Conservation (phyloP, 2,329 filamentous ascomycete genomes). For the Blastomyces gilchristii region DNA sequence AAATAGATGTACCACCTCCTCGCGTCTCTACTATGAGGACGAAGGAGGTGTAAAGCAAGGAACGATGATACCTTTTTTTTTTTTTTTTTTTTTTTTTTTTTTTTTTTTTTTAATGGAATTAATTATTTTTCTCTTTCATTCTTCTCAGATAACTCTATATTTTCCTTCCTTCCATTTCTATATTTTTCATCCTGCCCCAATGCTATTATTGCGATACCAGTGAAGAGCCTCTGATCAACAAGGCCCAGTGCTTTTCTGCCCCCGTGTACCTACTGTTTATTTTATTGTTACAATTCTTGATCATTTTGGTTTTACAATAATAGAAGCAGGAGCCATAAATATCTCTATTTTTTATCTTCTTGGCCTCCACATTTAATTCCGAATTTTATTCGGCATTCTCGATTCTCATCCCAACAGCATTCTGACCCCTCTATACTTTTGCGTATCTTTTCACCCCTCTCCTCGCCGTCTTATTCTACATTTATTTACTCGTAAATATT, state of each 20-base stretch:
- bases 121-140: background rate
- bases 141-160: background rate
- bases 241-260: background rate
- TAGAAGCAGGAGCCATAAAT: background rate
- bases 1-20: constrained; percentile 32
- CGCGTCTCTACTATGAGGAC: constrained; percentile 29
- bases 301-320: background rate
- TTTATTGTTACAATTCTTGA: background rate
- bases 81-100: background rate
- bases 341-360: background rate
- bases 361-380: background rate
- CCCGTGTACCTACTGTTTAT: background rate
- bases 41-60: constrained; percentile 30
- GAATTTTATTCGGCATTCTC: too few species aligned
- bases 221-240: background rate
- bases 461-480: too few species aligned
- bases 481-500: too few species aligned
- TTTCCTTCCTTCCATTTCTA: background rate
- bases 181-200: background rate
- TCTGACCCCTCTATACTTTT: too few species aligned
- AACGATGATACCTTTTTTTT: background rate
- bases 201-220: background rate
- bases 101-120: background rate
- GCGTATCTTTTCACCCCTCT: too few species aligned
- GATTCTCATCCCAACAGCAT: background rate